Evolutionary conservation across 1,139 yeast genomes (phyloP).

Genomic region (Debaryomycetaceae sp.): DNA sequence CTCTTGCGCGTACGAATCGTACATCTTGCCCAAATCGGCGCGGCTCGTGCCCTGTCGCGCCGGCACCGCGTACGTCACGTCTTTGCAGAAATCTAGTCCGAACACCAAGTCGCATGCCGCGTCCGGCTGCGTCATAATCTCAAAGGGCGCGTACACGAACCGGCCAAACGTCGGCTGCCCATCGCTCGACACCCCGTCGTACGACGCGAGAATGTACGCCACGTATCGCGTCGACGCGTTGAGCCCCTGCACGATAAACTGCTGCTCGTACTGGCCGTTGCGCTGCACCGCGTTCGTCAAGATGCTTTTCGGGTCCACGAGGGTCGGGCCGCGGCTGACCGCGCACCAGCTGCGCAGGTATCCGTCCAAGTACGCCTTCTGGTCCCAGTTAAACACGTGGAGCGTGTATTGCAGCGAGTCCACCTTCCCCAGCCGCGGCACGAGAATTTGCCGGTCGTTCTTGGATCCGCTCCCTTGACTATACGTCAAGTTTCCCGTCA

Average conservation of each 20-base stretch:
- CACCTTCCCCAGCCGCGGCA: no score
- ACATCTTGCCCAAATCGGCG: conserved; percentile 23
- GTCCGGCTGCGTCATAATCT: conserved; percentile 47
- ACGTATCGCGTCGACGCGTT: conserved; percentile 52
- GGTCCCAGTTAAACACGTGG: conserved; percentile 34
- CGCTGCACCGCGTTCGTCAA: conserved; percentile 36
- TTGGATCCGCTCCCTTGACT: conserved; percentile 2
- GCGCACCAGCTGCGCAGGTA: conserved; percentile 69
- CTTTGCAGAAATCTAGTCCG: conserved; percentile 64
- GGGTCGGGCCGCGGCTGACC: conserved; percentile 37
- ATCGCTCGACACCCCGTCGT: conserved; percentile 22
- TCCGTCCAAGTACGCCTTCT: conserved; percentile 24
- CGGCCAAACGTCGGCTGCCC: no score
- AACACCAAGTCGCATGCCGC: conserved; percentile 64
- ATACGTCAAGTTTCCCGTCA: conserved; percentile 47
- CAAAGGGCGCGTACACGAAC: conserved; percentile 35
- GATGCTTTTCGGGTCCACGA: conserved; percentile 13
- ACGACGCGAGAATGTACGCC: conserved; percentile 54
- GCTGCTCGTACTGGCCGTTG: conserved; percentile 42
- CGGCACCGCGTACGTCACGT: conserved; percentile 86
- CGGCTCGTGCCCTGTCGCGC: conserved; percentile 24
- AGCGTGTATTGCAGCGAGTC: conserved; percentile 22
- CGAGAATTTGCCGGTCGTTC: conserved; percentile 7
- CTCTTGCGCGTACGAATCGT: conserved; percentile 52
- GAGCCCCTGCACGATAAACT: conserved; percentile 52